phyloP scores from a whole-genome alignment of 192 early-diverging fungal genomes.

The Entomortierella chlamydospora region DNA sequence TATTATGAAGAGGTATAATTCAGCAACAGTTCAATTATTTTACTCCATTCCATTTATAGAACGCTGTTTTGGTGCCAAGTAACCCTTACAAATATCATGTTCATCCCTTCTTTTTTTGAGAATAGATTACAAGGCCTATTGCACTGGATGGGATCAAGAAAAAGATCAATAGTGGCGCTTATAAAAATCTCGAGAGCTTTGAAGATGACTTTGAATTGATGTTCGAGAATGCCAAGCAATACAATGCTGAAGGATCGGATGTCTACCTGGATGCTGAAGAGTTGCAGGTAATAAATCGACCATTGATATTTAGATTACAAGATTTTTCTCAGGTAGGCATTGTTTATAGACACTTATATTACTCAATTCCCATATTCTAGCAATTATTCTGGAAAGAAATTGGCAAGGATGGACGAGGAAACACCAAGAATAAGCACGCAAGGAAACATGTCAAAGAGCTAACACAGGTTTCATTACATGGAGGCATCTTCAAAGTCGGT shows the following conservation, averaged over 20 bases:
- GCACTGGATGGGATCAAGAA: conserved; percentile 68
- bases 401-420: conserved; percentile 33
- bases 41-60: too few relatives aligned
- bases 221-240: conserved; percentile 93
- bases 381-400: conserved; percentile 51
- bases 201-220: conserved; percentile 84
- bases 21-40: too few relatives aligned
- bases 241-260: conserved; percentile 88
- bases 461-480: conserved; percentile 8
- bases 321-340: conserved; percentile 10
- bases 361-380: conserved; percentile 1
- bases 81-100: too few relatives aligned
- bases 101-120: background rate
- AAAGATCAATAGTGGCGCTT: conserved; percentile 70
- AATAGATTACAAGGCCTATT: conserved; percentile 68
- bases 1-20: conserved; percentile 75
- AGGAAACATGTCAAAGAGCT: conserved; percentile 38
- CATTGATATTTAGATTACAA: background rate
- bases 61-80: too few relatives aligned
- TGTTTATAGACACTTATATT: background rate
- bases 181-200: conserved; percentile 77
- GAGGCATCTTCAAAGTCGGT: conserved; percentile 38
- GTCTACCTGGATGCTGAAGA: conserved; percentile 83
- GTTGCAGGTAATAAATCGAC: conserved; percentile 50
- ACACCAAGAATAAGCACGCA: conserved; percentile 22